A percentile compares a stretch with the other conserved stretches of the same genome.
These are phyloP conservation scores for Neurospora sp. DNA, from an alignment of 495 filamentous ascomycete genomes.

Conservation along the genomic window DNA sequence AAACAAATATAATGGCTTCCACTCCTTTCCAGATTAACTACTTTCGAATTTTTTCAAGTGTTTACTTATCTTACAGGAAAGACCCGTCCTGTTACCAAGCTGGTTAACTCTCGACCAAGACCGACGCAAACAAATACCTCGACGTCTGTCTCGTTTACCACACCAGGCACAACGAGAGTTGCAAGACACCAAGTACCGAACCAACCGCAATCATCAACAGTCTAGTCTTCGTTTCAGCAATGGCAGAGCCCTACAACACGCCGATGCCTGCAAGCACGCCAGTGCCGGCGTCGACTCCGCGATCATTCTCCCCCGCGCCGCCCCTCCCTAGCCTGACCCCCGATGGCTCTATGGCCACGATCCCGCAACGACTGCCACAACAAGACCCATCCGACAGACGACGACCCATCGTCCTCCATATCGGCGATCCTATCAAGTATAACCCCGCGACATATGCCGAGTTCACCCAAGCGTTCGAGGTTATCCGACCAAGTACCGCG, in stretches of 20 bases:
- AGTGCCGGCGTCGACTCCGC: constrained; percentile 32
- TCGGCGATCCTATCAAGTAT: constrained; percentile 61
- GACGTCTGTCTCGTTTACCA: too few relatives aligned
- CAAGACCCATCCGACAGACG: constrained; percentile 9
- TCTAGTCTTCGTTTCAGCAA: neutral
- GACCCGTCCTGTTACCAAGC: neutral
- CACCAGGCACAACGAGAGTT: neutral
- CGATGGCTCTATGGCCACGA: constrained; percentile 11
- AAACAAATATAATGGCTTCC: neutral
- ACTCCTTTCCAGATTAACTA: neutral
- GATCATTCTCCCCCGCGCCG: constrained; percentile 32
- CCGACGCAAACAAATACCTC: neutral
- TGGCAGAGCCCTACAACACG: constrained; percentile 42
- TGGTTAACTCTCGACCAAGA: neutral
- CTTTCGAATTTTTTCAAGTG: neutral
- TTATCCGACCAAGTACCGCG: constrained; percentile 43
- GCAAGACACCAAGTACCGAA: neutral
- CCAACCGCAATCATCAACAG: neutral
- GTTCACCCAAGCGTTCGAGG: constrained; percentile 47
- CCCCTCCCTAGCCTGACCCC: constrained; percentile 15
- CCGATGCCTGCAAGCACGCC: constrained; percentile 35
- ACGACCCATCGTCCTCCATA: constrained; percentile 47
- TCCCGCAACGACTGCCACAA: constrained; percentile 2
- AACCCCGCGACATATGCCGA: constrained; percentile 48
- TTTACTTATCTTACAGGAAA: neutral